phyloP scores from a whole-genome alignment of 352 stramenopile species.

The Phytopythium ostracodes region DNA sequence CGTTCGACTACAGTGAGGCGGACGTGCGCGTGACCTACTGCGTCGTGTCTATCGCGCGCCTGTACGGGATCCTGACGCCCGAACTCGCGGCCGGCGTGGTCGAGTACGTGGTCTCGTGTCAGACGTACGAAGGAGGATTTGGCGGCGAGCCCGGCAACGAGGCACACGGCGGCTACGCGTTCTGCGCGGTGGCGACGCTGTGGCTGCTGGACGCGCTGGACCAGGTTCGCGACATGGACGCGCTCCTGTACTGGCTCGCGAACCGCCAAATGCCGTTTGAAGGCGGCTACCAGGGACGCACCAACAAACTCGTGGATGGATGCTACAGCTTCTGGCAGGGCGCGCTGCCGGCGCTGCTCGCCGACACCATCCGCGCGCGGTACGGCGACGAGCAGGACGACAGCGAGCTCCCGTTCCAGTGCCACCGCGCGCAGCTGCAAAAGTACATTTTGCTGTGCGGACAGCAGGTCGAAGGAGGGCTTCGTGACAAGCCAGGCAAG shows the following conservation, averaged over 20 bases:
- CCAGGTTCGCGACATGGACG: constrained; percentile 43
- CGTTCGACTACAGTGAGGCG: constrained; percentile 70
- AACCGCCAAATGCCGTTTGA: constrained; percentile 94
- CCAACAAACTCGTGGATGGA: constrained; percentile 99
- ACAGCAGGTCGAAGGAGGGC: constrained; percentile 91
- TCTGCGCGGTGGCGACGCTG: constrained; percentile 95
- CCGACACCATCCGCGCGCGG: constrained; percentile 31
- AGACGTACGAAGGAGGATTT: constrained; percentile 98
- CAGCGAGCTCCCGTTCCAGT: constrained; percentile 46
- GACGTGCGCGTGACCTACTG: constrained; percentile 98
- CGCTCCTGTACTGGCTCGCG: constrained; percentile 87
- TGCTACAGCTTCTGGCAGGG: constrained; percentile 99
- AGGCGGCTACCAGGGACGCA: constrained; percentile 91
- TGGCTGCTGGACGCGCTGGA: constrained; percentile 84
- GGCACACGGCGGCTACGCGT: constrained; percentile 98
- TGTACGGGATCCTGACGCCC: constrained; percentile 92
- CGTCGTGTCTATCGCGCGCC: constrained; percentile 90
- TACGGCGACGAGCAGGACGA: constrained; percentile 18
- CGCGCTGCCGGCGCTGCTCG: constrained; percentile 82
- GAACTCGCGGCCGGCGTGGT: constrained; percentile 77
- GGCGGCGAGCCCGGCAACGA: constrained; percentile 90
- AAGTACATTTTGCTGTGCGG: constrained; percentile 94
- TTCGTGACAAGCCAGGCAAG: constrained; percentile 95
- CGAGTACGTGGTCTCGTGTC: constrained; percentile 86
- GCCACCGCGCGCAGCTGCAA: constrained; percentile 74